Evolutionary conservation across 495 filamentous ascomycete genomes (phyloP).

Genomic region (Alectoria sarmentosa): DNA sequence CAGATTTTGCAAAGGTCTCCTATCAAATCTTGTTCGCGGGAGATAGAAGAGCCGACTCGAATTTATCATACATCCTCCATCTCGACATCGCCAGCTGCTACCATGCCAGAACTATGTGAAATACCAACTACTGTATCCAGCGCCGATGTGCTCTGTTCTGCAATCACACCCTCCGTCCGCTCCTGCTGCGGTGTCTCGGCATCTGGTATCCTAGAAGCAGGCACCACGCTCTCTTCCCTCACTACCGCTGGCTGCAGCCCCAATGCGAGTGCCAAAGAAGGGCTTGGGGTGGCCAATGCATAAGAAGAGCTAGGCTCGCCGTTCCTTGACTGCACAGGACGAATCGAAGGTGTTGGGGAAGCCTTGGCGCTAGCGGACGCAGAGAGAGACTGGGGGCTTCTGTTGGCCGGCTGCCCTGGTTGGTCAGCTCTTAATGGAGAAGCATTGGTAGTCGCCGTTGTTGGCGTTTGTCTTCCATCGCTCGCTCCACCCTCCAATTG

Average conservation of each 20-base stretch:
- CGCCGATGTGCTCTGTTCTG: not conserved
- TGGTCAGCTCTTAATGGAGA: not conserved
- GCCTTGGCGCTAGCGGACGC: not conserved
- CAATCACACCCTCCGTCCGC: not conserved
- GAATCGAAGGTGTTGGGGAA: not conserved
- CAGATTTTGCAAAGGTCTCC: too few species aligned
- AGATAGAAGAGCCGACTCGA: not conserved
- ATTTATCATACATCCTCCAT: conserved; percentile 7
- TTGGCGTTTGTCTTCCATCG: not conserved
- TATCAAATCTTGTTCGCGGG: not conserved
- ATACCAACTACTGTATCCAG: not conserved
- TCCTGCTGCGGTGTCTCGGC: not conserved
- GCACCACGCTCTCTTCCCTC: not conserved
- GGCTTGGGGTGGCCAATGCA: not conserved
- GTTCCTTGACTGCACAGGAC: not conserved
- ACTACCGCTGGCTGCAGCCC: not conserved
- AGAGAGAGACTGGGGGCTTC: not conserved
- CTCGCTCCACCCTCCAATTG: not conserved
- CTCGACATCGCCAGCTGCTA: conserved; percentile 6
- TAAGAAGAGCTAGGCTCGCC: not conserved
- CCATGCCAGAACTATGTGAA: not conserved
- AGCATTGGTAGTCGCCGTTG: too few species aligned
- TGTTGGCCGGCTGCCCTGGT: not conserved
- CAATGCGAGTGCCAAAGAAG: not conserved
- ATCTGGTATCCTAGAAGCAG: not conserved